Evolutionary conservation across 202 grass and related monocot species (phyloP).

Genomic region (Bolboschoenoplectus hybrid): DNA sequence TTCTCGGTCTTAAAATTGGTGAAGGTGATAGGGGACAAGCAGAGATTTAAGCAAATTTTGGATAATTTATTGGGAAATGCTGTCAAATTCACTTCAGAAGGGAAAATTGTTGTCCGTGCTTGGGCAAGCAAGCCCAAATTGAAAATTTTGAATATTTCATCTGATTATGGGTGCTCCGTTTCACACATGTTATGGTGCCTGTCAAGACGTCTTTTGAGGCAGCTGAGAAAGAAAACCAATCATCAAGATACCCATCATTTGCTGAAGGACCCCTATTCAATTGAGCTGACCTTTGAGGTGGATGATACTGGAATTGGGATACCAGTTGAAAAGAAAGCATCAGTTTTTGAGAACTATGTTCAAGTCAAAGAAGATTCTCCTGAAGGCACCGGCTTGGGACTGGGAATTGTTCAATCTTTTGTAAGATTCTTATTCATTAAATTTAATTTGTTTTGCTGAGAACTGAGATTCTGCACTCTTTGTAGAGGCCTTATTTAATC

Average conservation of each 20-base stretch:
- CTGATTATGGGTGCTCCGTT: constrained; percentile 30
- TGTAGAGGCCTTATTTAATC: not conserved
- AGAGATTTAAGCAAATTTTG: constrained; percentile 63
- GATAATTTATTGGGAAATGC: constrained; percentile 88
- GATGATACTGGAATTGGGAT: constrained; percentile 76
- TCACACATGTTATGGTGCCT: not conserved
- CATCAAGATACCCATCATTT: not conserved
- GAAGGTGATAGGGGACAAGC: constrained; percentile 52
- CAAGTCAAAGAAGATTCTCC: constrained; percentile 68
- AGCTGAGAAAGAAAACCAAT: not conserved
- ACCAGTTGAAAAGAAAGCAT: constrained; percentile 60
- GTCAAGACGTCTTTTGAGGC: constrained; percentile 28
- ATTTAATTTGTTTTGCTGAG: not conserved
- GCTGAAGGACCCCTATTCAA: constrained; percentile 30
- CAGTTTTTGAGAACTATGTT: constrained; percentile 85
- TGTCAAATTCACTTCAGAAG: constrained; percentile 70
- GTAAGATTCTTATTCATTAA: constrained; percentile 45
- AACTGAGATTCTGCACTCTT: no score
- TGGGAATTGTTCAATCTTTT: constrained; percentile 88
- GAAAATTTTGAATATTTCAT: constrained; percentile 29
- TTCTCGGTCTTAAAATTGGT: constrained; percentile 51
- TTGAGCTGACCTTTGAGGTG: constrained; percentile 77
- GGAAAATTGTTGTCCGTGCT: constrained; percentile 56
- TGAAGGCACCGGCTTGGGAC: constrained; percentile 73
- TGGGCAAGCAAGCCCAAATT: constrained; percentile 60